phyloP scores from a whole-genome alignment of 1,284 basidiomycete species.

The Pyrrhoderma noxium region DNA sequence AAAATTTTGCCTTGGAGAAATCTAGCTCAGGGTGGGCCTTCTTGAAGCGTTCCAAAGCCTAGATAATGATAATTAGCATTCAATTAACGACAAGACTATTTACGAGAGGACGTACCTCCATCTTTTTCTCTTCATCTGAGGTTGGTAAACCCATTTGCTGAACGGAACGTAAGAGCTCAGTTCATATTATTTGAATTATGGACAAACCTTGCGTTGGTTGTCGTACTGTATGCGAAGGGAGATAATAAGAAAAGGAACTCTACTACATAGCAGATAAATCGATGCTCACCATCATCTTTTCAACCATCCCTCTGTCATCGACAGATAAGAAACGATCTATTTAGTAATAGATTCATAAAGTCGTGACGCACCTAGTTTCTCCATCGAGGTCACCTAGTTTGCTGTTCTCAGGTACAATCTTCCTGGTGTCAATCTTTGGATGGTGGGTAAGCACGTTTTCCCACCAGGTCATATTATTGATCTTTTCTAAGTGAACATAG shows the following conservation, averaged over 20 bases:
- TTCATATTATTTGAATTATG: not conserved
- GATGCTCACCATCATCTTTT: conserved; percentile 97
- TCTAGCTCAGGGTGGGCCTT: conserved; percentile 89
- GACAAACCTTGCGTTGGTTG: conserved; percentile 85
- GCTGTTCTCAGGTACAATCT: conserved; percentile 94
- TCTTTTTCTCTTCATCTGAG: conserved; percentile 85
- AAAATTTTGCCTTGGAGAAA: conserved; percentile 87
- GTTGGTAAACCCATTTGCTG: conserved; percentile 95
- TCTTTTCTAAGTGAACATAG: conserved; percentile 80
- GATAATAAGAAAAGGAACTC: conserved; percentile 10
- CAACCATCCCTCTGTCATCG: conserved; percentile 94
- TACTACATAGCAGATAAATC: conserved; percentile 14
- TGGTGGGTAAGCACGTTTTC: conserved; percentile 93
- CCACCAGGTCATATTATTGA: conserved; percentile 93
- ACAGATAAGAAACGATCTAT: conserved; percentile 14
- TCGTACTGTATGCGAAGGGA: conserved; percentile 62
- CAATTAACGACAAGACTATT: not conserved
- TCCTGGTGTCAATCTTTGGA: conserved; percentile 94
- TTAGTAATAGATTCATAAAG: conserved; percentile 8
- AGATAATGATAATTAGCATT: conserved; percentile 4
- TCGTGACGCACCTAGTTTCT: conserved; percentile 64
- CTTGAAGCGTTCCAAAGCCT: conserved; percentile 88
- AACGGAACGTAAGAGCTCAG: conserved; percentile 14
- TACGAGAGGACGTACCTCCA: conserved; percentile 50
- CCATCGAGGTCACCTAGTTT: conserved; percentile 94